Base-by-base conservation (phyloP, 768 basidiomycete genomes). In the Tulasnella sp. region DNA sequence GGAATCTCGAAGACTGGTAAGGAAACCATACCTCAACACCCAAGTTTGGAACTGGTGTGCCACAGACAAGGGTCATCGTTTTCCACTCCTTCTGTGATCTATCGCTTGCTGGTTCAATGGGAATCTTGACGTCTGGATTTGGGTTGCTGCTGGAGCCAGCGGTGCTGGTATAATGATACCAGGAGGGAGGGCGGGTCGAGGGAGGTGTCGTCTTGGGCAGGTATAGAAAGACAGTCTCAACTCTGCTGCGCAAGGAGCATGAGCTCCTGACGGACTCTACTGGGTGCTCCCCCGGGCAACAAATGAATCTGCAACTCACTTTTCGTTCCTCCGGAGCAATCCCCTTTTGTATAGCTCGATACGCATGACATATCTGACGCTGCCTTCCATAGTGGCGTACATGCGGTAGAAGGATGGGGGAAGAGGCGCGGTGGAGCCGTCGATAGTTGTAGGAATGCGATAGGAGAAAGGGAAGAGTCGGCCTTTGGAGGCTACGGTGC, bases 151-250 rank as follows among this genome's bases (percentile, higher is more conserved):
- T 42, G 7, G 74, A 75, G 5, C 74, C 40, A 22, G 40, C 31
- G 5, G 74, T 41, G 31, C 34, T 69, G 4, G 64, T 34, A 50
- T 77, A 77, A 41, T 41, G 41, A 77, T 77, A 50, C 74, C 74
- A 75, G 14, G 76, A 48, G 4, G 44, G 46, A 31, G 76, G 44
- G 16, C 44, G 44, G 11, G 37, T 40, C 22, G 50, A 42, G 31
- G 76, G 76, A 28, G 76, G 76, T 41, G 41, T 48, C 16, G 76
- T 77, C 58, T 77, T 77, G 37, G 76, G 76, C 7, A 77, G 46
- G 34, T 77, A 77, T 16, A 77, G 48, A 42, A 77, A 31, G 22
- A 50, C 58, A 5, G 76, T 77, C 50, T 64, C 76, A 9, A 77
- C 76, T 41, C 76, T 77, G 74, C 64, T 69, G 18, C 18, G 64